phyloP scores from a whole-genome alignment of 352 stramenopile genomes.

The Phytophthora sojae region DNA sequence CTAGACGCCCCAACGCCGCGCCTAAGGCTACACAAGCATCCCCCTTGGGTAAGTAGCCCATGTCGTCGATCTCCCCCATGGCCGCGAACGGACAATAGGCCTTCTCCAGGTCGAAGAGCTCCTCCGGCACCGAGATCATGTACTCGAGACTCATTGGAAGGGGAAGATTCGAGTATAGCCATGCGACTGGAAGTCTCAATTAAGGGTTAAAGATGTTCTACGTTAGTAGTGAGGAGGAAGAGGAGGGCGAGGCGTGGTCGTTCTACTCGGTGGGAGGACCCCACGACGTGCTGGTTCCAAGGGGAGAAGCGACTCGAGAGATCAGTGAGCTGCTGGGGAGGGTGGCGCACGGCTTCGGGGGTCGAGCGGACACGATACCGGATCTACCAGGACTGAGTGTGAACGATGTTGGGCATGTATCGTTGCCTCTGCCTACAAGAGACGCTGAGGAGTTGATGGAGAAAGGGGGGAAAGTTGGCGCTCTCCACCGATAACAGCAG shows the following conservation, averaged over 20 bases:
- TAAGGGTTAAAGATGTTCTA: too few species aligned
- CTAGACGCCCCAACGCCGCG: not conserved
- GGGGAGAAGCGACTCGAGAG: constrained; percentile 3
- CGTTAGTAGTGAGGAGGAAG: not conserved
- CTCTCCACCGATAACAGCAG: too few species aligned
- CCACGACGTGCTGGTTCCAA: constrained; percentile 3
- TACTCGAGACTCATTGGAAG: too few species aligned
- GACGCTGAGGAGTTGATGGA: constrained; percentile 5
- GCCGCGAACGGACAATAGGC: not conserved
- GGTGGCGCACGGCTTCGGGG: not conserved
- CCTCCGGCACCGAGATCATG: not conserved
- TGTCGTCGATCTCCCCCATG: not conserved
- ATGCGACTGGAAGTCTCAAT: not conserved
- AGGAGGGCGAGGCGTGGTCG: not conserved
- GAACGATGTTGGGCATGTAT: constrained; percentile 6
- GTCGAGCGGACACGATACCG: not conserved
- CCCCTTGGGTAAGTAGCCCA: not conserved
- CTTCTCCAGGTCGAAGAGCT: not conserved
- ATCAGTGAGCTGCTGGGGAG: constrained; percentile 16
- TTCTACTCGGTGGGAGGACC: not conserved
- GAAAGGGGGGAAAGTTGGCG: constrained; percentile 5
- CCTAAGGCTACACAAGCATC: not conserved
- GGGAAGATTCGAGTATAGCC: not conserved
- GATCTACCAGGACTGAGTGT: constrained; percentile 14
- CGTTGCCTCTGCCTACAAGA: constrained; percentile 4